Conservation (phyloP, 768 basidiomycete genomes). For the Lepiota venenata region DNA sequence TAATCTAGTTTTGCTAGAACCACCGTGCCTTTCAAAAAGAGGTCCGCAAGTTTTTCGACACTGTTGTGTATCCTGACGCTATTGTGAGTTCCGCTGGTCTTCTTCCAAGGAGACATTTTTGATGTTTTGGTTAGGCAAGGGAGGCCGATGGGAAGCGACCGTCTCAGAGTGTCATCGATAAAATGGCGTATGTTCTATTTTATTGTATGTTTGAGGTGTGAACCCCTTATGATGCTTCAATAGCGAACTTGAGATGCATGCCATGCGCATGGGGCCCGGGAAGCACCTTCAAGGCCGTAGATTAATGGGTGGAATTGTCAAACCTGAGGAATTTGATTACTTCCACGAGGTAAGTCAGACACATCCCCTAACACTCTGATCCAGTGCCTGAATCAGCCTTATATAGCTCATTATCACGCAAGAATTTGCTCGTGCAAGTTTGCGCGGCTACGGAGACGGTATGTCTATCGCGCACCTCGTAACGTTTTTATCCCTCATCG, state of each 20-base stretch:
- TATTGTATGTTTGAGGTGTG: slow-evolving; percentile 48
- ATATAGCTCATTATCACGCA: slow-evolving; percentile 76
- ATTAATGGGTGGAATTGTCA: slow-evolving; percentile 80
- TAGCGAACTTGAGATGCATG: slow-evolving; percentile 70
- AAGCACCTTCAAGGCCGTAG: slow-evolving; percentile 83
- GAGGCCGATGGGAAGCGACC: slow-evolving; percentile 90
- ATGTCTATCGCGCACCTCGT: slow-evolving; percentile 6
- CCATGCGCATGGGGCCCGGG: slow-evolving; percentile 94
- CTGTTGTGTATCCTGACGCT: slow-evolving; percentile 53
- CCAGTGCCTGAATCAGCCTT: neutral
- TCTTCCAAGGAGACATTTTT: neutral
- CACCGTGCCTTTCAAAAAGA: slow-evolving; percentile 59
- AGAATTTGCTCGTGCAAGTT: slow-evolving; percentile 66
- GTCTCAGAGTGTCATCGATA: slow-evolving; percentile 72
- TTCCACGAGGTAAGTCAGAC: slow-evolving; percentile 68
- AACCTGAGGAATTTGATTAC: slow-evolving; percentile 86
- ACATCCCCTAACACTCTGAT: neutral
- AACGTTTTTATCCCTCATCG: slow-evolving; percentile 15
- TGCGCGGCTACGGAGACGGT: slow-evolving; percentile 86
- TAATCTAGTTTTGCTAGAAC: slow-evolving; percentile 29
- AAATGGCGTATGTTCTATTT: slow-evolving; percentile 79
- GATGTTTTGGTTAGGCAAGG: slow-evolving; percentile 28
- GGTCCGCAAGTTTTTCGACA: slow-evolving; percentile 70
- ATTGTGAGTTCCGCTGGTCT: slow-evolving; percentile 12
- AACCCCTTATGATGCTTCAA: slow-evolving; percentile 15